Evolutionary conservation across 129 eudicot species (phyloP), one percentile per base, ranked within the genome.

Genomic region (Rutidosis leptorrhynchoides): DNA sequence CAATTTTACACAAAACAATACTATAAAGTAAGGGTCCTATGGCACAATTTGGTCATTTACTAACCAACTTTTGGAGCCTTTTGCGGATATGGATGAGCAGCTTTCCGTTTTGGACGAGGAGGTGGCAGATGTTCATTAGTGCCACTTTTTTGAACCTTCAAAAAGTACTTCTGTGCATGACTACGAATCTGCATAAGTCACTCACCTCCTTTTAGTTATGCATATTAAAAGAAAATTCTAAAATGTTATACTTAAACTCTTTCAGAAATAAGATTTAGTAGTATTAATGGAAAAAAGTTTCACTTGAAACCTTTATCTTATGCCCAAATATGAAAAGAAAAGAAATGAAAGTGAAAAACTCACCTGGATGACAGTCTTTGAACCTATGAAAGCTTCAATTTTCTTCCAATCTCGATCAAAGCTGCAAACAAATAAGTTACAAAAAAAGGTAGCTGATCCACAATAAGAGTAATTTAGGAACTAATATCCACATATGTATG

Each of bases 381-480:
- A 87, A 26, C 98, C 96, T 59, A 91, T 72, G 77, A 87, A 91
- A 66, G 96, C 98, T 83, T 87, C 98, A 60, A 91, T 91, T 75
- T 91, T 91, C 80, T 91, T 91, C 98, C 98, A 91, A 74, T 91
- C 98, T 69, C 98, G 98, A 74, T 91, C 98, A 80, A 91, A 91
- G 22, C 98, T 91, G 80, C 67, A 61, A 32, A 62, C 55, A 55
- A 78, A 25, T 48, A 21, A 23, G 60, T 46, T 19, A 60, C 43
- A 37, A 27, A 15, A 33, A 35, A 56, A 25, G 70, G 55, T 37
- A 58, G 26, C 17, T 72, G 65, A 37, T 71, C 62, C 48, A 26
- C n/a, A 22, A 14, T 21, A 54, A 35, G 19, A 15, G 51, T 29
- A 33, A 43, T 60, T 6, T 21, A 55, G 26, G 58, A 64, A 55